phyloP scores from a whole-genome alignment of 106 monocot species.

The Platanthera zijinensis region DNA sequence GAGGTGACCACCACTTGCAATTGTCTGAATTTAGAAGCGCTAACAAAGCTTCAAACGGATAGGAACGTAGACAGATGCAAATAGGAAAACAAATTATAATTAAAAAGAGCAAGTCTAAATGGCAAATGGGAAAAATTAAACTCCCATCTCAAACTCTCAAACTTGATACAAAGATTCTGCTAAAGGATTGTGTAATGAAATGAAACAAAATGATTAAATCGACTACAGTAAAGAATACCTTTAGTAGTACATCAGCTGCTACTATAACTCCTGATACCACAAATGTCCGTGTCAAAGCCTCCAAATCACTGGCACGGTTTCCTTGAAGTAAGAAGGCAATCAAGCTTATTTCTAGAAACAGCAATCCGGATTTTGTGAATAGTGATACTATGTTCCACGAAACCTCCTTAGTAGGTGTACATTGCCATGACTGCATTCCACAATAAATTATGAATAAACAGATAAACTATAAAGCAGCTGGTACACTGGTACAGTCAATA shows the following conservation, averaged over 20 bases:
- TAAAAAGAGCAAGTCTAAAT: background rate
- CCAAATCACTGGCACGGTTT: slow-evolving; percentile 65
- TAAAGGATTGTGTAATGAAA: background rate
- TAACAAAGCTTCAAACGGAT: background rate
- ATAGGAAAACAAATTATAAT: background rate
- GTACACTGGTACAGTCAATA: background rate
- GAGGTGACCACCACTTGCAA: no score
- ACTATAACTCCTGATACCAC: slow-evolving; percentile 67
- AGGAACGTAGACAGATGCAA: background rate
- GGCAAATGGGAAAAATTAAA: background rate
- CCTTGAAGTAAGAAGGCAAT: slow-evolving; percentile 92
- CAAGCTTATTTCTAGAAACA: slow-evolving; percentile 89
- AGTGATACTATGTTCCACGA: slow-evolving; percentile 77
- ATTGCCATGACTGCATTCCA: slow-evolving; percentile 59
- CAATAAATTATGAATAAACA: background rate
- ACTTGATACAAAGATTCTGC: background rate
- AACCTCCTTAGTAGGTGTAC: slow-evolving; percentile 61
- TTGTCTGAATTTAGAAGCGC: background rate
- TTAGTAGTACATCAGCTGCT: slow-evolving; percentile 73
- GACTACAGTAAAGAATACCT: slow-evolving; percentile 37
- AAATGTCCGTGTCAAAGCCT: slow-evolving; percentile 75
- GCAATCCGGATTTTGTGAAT: slow-evolving; percentile 69
- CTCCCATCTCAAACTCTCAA: background rate
- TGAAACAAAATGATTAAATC: background rate
- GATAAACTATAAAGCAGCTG: background rate